Evolutionary conservation across 495 filamentous ascomycete species (phyloP).

Genomic region (Aspergillus haitiensis): DNA sequence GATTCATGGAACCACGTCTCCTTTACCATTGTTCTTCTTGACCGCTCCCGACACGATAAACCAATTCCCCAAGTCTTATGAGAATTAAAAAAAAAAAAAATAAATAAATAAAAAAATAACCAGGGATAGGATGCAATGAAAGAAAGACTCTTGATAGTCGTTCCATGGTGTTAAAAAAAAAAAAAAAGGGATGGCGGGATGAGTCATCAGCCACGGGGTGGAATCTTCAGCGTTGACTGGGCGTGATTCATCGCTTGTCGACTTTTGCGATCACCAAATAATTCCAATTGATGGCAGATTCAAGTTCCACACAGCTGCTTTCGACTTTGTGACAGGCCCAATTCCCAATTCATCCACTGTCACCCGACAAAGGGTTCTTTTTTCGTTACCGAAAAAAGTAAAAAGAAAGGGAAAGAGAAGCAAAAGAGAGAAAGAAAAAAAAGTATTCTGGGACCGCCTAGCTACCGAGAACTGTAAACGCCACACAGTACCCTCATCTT

Average conservation of each 20-base stretch:
- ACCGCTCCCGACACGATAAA: no score
- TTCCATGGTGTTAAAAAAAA: neutral
- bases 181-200: slow-evolving; percentile 5
- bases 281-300: slow-evolving; percentile 17
- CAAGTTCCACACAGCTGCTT: slow-evolving; percentile 34
- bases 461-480: no score
- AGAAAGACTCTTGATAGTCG: neutral
- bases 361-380: slow-evolving; percentile 15
- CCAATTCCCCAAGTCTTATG: neutral
- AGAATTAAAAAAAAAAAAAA: neutral
- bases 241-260: slow-evolving; percentile 27
- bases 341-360: slow-evolving; percentile 1
- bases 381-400: neutral
- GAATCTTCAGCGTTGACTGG: slow-evolving; percentile 30
- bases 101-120: neutral
- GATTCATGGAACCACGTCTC: no score
- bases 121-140: neutral
- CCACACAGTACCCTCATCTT: neutral
- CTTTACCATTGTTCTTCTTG: no score
- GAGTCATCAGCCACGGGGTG: slow-evolving; percentile 22
- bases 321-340: slow-evolving; percentile 36
- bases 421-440: slow-evolving; percentile 1
- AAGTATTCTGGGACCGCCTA: neutral
- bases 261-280: slow-evolving; percentile 15
- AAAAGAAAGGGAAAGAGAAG: no score